phyloP scores from a whole-genome alignment of 2,329 filamentous ascomycete genomes.

The Colletotrichum australisinense region DNA sequence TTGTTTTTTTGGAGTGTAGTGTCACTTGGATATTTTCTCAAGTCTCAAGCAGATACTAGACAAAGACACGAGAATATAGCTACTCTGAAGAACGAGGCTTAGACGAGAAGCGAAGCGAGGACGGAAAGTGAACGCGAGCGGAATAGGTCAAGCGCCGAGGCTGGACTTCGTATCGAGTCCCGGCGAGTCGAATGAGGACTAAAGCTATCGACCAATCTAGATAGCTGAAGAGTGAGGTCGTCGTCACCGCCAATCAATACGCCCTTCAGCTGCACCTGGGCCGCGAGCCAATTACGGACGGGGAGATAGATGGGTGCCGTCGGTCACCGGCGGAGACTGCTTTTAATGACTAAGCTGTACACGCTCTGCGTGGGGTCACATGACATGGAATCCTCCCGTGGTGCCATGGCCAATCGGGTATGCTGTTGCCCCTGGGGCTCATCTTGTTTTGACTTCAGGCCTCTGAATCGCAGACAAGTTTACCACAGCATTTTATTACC shows the following conservation, averaged over 20 bases:
- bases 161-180: neutral
- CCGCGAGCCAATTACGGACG: neutral
- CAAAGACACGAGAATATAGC: neutral
- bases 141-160: neutral
- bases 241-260: slow-evolving; percentile 7
- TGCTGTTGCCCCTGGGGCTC: neutral
- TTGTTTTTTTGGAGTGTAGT: neutral
- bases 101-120: neutral
- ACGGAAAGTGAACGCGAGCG: neutral
- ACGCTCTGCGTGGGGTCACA: neutral
- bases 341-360: neutral
- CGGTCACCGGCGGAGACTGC: neutral
- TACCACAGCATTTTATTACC: neutral
- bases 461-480: neutral
- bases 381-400: neutral
- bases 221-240: neutral
- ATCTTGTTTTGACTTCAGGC: slow-evolving; percentile 32
- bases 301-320: neutral
- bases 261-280: neutral
- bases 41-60: too few relatives aligned
- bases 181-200: neutral
- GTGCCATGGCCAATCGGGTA: slow-evolving; percentile 7
- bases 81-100: neutral
- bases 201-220: neutral
- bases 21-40: neutral